phyloP scores from a whole-genome alignment of 768 basidiomycete species.

The Lactarius tabidus region DNA sequence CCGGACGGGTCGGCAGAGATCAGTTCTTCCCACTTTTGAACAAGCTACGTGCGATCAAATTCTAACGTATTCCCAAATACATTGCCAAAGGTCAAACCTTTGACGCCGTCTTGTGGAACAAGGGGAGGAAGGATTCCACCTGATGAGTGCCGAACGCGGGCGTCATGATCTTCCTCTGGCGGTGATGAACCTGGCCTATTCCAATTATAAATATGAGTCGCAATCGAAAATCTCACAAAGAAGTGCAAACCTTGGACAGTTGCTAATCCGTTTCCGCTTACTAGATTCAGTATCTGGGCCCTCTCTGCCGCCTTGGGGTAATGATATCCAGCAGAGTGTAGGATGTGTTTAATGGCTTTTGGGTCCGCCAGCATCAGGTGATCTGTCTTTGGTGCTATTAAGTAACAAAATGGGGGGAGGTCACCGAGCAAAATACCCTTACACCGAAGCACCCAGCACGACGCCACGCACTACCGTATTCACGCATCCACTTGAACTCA shows the following conservation, averaged over 20 bases:
- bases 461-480: constrained; percentile 28
- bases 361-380: background rate
- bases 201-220: background rate
- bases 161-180: constrained; percentile 30
- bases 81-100: constrained; percentile 20
- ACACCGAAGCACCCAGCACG: constrained; percentile 27
- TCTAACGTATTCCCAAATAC: background rate
- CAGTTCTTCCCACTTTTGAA: constrained; percentile 28
- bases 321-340: constrained; percentile 31
- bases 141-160: constrained; percentile 29
- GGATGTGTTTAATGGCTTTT: constrained; percentile 30
- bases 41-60: constrained; percentile 20
- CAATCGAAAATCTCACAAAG: background rate
- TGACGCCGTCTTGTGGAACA: constrained; percentile 25
- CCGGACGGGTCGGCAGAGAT: background rate
- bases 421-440: background rate
- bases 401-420: background rate
- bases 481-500: constrained; percentile 21
- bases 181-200: constrained; percentile 26
- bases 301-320: constrained; percentile 19
- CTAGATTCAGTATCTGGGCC: constrained; percentile 17
- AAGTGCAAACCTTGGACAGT: constrained; percentile 22
- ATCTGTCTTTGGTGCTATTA: constrained; percentile 16
- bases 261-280: constrained; percentile 25
- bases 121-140: constrained; percentile 27